Percentiles rank a stretch among this genome's conserved stretches.
Conservation (phyloP, 345 rosid species). For the Eucalyptus coolabah region DNA sequence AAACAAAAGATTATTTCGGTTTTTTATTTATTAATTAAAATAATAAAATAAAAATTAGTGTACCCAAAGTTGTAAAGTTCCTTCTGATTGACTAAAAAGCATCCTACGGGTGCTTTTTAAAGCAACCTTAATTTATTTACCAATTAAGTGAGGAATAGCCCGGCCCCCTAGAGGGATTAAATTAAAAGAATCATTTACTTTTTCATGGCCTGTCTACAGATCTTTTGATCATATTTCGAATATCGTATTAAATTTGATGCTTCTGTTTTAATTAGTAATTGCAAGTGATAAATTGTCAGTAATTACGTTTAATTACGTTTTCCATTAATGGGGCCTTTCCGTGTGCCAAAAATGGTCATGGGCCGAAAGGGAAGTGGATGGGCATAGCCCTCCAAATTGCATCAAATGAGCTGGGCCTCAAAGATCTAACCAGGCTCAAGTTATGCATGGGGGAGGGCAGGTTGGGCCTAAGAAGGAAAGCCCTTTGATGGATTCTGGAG, state of each 20-base stretch:
- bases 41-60: background rate
- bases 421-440: background rate
- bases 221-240: background rate
- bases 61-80: background rate
- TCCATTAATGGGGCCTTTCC: background rate
- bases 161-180: background rate
- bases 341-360: background rate
- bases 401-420: background rate
- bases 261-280: background rate
- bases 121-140: background rate
- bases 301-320: background rate
- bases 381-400: background rate
- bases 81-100: background rate
- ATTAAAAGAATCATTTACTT: background rate
- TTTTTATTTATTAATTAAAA: background rate
- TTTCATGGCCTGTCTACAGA: background rate
- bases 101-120: background rate
- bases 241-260: background rate
- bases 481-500: background rate
- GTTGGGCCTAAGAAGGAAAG: background rate
- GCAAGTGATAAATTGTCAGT: background rate
- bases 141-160: background rate
- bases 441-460: background rate
- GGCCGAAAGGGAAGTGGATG: background rate
- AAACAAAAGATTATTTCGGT: background rate